Evolutionary conservation across 2,329 filamentous ascomycete genomes (phyloP).

Genomic region (Juglanconis juglandina): DNA sequence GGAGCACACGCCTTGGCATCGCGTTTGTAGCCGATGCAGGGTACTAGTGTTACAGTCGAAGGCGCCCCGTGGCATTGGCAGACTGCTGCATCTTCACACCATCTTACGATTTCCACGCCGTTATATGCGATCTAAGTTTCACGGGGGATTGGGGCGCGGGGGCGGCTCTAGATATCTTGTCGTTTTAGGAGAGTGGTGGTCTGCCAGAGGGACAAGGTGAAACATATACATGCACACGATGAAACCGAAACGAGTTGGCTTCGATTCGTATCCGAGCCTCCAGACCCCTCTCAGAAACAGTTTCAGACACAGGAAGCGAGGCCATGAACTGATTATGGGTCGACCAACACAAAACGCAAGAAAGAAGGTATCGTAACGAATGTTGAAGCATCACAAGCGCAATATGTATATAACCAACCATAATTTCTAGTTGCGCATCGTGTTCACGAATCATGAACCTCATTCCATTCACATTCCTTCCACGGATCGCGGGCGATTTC

Average conservation of each 20-base stretch:
- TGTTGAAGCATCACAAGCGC: not conserved
- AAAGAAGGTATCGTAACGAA: not conserved
- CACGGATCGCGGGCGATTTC: not conserved
- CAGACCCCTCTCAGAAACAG: slow-evolving; percentile 5
- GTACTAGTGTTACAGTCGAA: no score
- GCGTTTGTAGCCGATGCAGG: no score
- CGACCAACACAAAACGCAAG: not conserved
- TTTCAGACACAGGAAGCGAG: slow-evolving; percentile 8
- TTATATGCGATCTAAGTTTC: no score
- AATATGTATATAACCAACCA: not conserved
- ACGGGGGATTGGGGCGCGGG: no score
- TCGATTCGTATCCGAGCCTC: slow-evolving; percentile 3
- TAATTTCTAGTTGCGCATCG: not conserved
- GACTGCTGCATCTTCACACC: no score
- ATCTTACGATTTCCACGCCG: no score
- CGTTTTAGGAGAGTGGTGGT: no score
- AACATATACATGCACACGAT: slow-evolving; percentile 1
- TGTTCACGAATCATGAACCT: not conserved
- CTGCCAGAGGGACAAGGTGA: not conserved
- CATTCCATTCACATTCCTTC: not conserved
- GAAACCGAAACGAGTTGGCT: slow-evolving; percentile 11
- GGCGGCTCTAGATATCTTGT: no score
- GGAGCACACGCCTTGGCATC: no score
- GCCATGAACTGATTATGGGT: slow-evolving; percentile 9
- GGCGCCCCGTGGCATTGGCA: no score